Conservation (phyloP, 148 eudicot species). For the Rhododendron henanense region DNA sequence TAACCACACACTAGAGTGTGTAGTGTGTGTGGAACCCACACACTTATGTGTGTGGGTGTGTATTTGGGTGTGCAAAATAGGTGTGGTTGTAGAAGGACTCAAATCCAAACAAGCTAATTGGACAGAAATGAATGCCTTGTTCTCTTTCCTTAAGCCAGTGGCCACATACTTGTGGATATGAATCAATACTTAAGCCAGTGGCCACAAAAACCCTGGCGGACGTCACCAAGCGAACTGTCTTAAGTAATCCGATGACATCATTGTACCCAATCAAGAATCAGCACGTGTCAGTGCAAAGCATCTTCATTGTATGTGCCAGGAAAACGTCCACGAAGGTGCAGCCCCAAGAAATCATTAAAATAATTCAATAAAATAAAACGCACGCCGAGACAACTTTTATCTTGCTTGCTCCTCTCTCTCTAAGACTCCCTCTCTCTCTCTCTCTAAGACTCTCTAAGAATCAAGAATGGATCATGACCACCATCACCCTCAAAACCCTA, state of each 20-base stretch:
- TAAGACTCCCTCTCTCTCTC: constrained; percentile 1
- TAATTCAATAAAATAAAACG: not conserved
- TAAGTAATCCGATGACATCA: not conserved
- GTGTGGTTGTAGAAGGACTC: too few relatives aligned
- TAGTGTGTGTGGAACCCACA: too few relatives aligned
- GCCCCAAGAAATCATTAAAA: not conserved
- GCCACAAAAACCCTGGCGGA: too few relatives aligned
- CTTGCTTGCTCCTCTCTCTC: not conserved
- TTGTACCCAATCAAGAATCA: not conserved
- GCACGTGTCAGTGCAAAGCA: not conserved
- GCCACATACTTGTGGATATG: not conserved
- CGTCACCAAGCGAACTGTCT: not conserved
- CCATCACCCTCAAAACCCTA: not conserved
- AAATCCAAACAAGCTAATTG: too few relatives aligned
- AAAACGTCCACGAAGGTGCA: constrained; percentile 10
- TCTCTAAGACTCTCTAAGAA: not conserved
- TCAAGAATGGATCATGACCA: not conserved
- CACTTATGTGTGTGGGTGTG: too few relatives aligned
- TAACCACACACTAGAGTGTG: too few relatives aligned
- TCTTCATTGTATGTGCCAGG: constrained; percentile 9
- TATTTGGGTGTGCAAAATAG: too few relatives aligned
- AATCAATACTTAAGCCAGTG: not conserved
- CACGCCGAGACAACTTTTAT: not conserved
- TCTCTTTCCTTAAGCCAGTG: too few relatives aligned
- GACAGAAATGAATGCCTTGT: too few relatives aligned